Evolutionary conservation across 805 yeast species (phyloP).

Genomic region (Kodamaea hsintzibuensis): DNA sequence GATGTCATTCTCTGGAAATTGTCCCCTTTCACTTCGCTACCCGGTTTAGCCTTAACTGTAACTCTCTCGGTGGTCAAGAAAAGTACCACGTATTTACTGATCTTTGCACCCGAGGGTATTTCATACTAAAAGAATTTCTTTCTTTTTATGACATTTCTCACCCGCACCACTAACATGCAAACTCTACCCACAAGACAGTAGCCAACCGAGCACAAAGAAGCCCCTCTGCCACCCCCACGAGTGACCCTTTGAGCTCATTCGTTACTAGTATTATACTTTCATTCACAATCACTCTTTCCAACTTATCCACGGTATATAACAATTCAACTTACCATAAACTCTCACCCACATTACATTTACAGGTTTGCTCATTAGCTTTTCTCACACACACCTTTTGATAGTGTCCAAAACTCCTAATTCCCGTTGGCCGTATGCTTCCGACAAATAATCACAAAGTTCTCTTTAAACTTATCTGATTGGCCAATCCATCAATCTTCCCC

Average conservation of each 20-base stretch:
- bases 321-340: too few relatives aligned
- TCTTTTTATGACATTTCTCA: constrained; percentile 6
- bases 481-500: constrained; percentile 4
- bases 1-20: neutral
- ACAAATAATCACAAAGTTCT: neutral
- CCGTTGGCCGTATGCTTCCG: constrained; percentile 9
- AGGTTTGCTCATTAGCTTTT: neutral
- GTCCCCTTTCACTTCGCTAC: neutral
- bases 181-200: neutral
- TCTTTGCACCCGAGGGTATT: neutral
- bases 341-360: too few relatives aligned
- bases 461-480: constrained; percentile 11
- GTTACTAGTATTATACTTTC: too few relatives aligned
- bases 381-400: too few relatives aligned
- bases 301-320: neutral
- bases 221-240: neutral
- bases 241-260: too few relatives aligned
- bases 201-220: constrained; percentile 1
- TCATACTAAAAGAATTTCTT: neutral
- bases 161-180: constrained; percentile 2
- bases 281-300: neutral
- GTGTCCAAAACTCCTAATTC: neutral
- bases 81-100: neutral
- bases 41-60: neutral
- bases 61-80: neutral